Percentiles rank a stretch among this genome's conserved stretches.
Evolutionary conservation across 208 protist species (phyloP).

Genomic region (Wallacemonas rigidus): DNA sequence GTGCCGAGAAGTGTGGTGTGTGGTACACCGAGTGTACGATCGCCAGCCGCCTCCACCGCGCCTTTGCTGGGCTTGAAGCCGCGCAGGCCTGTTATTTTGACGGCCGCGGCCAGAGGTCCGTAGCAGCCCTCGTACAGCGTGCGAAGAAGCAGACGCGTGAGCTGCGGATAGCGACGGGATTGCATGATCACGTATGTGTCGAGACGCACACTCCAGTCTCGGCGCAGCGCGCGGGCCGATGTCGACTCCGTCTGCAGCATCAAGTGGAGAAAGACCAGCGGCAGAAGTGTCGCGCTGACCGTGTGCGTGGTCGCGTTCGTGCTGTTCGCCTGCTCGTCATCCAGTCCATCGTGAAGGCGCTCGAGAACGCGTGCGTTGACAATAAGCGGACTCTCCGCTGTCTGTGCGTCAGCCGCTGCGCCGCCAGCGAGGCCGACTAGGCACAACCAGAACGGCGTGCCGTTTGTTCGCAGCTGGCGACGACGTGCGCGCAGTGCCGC

Average conservation of each 20-base stretch:
- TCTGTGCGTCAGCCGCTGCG: too few species aligned
- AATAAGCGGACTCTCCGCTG: background rate
- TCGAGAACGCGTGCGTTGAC: background rate
- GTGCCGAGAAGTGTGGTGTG: slow-evolving; percentile 27
- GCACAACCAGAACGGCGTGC: slow-evolving; percentile 7
- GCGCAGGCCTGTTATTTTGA: slow-evolving; percentile 30
- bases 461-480: background rate
- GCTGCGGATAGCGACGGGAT: slow-evolving; percentile 25
- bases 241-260: slow-evolving; percentile 57
- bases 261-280: slow-evolving; percentile 54
- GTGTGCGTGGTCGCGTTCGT: too few species aligned
- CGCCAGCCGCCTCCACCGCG: slow-evolving; percentile 2
- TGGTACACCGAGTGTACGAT: background rate
- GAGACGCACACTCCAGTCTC: slow-evolving; percentile 40
- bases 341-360: background rate
- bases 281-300: slow-evolving; percentile 40
- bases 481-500: slow-evolving; percentile 10
- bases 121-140: slow-evolving; percentile 32
- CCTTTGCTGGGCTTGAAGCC: slow-evolving; percentile 27
- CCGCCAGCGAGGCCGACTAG: background rate
- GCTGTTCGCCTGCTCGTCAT: background rate
- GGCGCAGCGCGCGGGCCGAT: slow-evolving; percentile 34
- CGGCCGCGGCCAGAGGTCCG: background rate
- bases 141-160: slow-evolving; percentile 40
- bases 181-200: slow-evolving; percentile 32